Percentiles rank a stretch among this genome's conserved stretches.
These are phyloP conservation scores for Nepenthes mirabilis DNA, from an alignment of 148 eudicot genomes.

Conservation along the genomic window DNA sequence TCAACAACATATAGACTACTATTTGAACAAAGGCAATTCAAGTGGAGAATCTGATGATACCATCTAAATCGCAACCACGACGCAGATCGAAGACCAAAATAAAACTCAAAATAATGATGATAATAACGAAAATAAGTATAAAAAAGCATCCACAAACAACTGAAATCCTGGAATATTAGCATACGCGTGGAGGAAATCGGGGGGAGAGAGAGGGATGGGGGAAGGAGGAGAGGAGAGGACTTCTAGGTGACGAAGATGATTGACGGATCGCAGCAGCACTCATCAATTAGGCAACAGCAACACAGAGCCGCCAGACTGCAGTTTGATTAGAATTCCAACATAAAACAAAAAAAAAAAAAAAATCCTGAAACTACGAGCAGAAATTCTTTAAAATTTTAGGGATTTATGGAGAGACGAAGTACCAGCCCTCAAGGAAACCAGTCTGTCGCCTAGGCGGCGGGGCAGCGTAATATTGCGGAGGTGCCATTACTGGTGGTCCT, in stretches of 20 bases:
- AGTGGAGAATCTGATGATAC: too few relatives aligned
- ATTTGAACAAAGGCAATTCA: too few relatives aligned
- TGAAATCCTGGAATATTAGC: too few relatives aligned
- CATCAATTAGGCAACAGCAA: constrained; percentile 64
- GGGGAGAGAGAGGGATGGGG: too few relatives aligned
- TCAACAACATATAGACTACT: too few relatives aligned
- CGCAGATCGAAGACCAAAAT: too few relatives aligned
- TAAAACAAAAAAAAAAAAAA: neutral
- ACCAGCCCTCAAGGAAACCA: constrained; percentile 80
- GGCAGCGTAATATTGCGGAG: constrained; percentile 56
- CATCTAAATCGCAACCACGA: too few relatives aligned
- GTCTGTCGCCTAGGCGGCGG: constrained; percentile 31
- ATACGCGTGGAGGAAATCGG: too few relatives aligned
- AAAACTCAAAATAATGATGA: neutral
- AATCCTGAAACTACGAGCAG: too few relatives aligned
- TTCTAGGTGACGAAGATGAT: constrained; percentile 15
- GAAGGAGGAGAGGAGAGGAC: neutral
- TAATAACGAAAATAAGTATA: too few relatives aligned
- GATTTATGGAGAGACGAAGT: constrained; percentile 3
- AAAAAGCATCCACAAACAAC: too few relatives aligned
- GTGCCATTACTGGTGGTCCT: constrained; percentile 83
- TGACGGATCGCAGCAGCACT: constrained; percentile 75
- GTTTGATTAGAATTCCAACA: neutral
- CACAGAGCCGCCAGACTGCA: constrained; percentile 72
- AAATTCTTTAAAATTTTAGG: too few relatives aligned